phyloP scores from a whole-genome alignment of 2,329 filamentous ascomycete species.

The Fusarium mexicanum region DNA sequence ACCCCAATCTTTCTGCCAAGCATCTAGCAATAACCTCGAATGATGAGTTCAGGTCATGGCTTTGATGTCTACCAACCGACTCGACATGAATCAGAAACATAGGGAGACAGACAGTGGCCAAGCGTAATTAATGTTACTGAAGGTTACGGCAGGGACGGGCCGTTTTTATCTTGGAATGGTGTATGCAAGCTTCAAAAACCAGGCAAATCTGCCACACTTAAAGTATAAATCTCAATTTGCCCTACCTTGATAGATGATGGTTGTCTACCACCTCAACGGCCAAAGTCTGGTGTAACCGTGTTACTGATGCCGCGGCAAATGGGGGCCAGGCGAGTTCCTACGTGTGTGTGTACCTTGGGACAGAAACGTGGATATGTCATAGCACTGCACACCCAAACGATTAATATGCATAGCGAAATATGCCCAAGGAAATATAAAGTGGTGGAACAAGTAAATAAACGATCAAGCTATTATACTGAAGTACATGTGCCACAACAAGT shows the following conservation, averaged over 20 bases:
- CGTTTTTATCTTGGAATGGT: slow-evolving; percentile 3
- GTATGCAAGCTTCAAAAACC: not conserved
- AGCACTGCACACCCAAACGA: not conserved
- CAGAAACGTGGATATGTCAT: not conserved
- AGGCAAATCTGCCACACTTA: slow-evolving; percentile 4
- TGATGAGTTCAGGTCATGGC: not conserved
- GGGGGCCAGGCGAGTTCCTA: not conserved
- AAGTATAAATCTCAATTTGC: slow-evolving; percentile 3
- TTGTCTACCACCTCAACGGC: not conserved
- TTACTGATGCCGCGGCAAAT: slow-evolving; percentile 7
- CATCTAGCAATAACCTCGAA: not conserved
- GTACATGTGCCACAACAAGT: not conserved
- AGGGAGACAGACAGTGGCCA: not conserved
- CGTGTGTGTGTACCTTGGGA: not conserved
- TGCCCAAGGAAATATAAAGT: not conserved
- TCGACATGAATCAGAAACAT: not conserved
- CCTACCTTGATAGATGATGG: not conserved
- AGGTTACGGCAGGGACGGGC: slow-evolving; percentile 11
- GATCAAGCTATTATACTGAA: not conserved
- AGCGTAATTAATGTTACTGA: not conserved
- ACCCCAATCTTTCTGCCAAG: not conserved
- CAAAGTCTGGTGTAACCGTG: not conserved
- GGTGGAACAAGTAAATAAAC: not conserved
- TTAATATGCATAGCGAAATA: not conserved
- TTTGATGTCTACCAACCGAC: not conserved